phyloP scores from a whole-genome alignment of 2,329 filamentous ascomycete genomes.

The Dissoconium aciculare region DNA sequence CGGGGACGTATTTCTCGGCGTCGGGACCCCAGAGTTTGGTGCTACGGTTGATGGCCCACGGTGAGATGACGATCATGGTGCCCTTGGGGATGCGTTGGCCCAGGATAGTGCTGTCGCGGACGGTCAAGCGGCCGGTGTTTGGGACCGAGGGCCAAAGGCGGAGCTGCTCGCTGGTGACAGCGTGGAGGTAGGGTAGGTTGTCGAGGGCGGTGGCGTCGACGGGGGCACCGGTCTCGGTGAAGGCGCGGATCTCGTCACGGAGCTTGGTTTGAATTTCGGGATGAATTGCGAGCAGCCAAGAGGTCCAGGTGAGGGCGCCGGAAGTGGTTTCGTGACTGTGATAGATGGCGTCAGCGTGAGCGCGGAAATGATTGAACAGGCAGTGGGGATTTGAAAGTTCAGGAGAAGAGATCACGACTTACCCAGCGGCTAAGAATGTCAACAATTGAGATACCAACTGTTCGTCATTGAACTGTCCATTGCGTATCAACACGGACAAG shows the following conservation, averaged over 20 bases:
- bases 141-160: constrained; percentile 13
- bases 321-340: constrained; percentile 57
- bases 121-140: constrained; percentile 8
- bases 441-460: constrained; percentile 39
- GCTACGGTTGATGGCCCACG: constrained; percentile 22
- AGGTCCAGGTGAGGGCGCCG: constrained; percentile 55
- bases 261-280: constrained; percentile 31
- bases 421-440: constrained; percentile 38
- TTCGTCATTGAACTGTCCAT: constrained; percentile 37
- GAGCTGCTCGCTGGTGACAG: constrained; percentile 50
- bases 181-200: constrained; percentile 58
- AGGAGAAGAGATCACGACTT: constrained; percentile 1
- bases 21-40: constrained; percentile 20
- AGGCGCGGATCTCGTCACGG: constrained; percentile 31
- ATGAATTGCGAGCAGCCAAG: constrained; percentile 51
- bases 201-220: constrained; percentile 46
- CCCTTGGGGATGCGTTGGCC: constrained; percentile 5
- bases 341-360: too few species aligned
- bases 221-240: constrained; percentile 22
- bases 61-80: constrained; percentile 49
- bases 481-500: constrained; percentile 35
- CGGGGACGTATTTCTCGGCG: constrained; percentile 19
- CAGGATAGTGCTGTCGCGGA: constrained; percentile 9
- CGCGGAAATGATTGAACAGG: too few species aligned
- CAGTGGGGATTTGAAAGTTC: too few species aligned